A percentile compares a stretch with the other conserved stretches of the same genome.
Conservation (phyloP, 2,329 filamentous ascomycete species). For the Penicillium sp. region DNA sequence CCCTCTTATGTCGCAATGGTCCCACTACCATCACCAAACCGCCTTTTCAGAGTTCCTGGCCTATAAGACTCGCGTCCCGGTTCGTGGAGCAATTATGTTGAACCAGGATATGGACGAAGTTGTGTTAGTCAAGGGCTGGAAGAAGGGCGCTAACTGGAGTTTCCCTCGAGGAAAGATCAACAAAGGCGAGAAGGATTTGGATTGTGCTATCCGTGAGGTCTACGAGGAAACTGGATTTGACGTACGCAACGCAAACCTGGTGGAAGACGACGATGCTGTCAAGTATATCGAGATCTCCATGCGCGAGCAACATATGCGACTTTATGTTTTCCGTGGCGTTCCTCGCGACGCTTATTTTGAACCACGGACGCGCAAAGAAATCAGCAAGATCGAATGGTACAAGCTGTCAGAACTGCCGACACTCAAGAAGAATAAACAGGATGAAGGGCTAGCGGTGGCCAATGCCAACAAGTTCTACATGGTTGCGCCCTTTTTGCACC, state of each 20-base stretch:
- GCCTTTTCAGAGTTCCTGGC: constrained; percentile 90
- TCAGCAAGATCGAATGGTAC: constrained; percentile 96
- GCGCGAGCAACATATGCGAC: constrained; percentile 85
- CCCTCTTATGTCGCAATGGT: constrained; percentile 79
- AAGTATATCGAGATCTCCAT: constrained; percentile 88
- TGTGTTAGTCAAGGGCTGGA: constrained; percentile 95
- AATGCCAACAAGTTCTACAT: constrained; percentile 94
- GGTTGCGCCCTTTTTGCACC: constrained; percentile 88
- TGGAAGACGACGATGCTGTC: constrained; percentile 68
- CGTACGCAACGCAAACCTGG: constrained; percentile 70
- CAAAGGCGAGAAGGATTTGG: constrained; percentile 90
- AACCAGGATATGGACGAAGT: constrained; percentile 94
- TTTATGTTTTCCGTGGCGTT: constrained; percentile 89
- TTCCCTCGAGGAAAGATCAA: constrained; percentile 98
- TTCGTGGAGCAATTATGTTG: constrained; percentile 88
- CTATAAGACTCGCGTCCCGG: constrained; percentile 93
- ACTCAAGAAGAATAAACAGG: constrained; percentile 70
- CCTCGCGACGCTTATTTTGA: constrained; percentile 86
- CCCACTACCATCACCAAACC: constrained; percentile 71
- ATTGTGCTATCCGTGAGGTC: constrained; percentile 91
- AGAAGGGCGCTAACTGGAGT: constrained; percentile 94
- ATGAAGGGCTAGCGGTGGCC: constrained; percentile 55
- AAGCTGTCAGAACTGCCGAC: constrained; percentile 84
- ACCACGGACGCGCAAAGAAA: constrained; percentile 91
- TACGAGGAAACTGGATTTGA: constrained; percentile 96